These are phyloP conservation scores for Malassezia cuniculi DNA, from an alignment of 1,284 basidiomycete genomes.

Conservation along the genomic window DNA sequence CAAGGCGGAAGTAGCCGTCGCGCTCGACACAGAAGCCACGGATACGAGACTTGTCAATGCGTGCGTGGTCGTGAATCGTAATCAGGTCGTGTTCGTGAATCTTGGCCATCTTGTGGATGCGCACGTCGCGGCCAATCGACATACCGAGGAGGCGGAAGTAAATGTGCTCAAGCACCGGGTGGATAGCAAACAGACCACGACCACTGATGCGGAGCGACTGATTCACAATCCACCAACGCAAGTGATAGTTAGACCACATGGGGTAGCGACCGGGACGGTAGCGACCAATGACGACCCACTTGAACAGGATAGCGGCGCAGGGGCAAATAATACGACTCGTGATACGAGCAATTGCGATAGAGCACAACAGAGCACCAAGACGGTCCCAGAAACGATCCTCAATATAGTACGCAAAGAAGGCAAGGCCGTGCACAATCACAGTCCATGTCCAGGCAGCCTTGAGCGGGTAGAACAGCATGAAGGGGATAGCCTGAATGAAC, in stretches of 20 bases:
- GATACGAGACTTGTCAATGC: slow-evolving; percentile 42
- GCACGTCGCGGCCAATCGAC: slow-evolving; percentile 40
- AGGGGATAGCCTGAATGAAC: slow-evolving; percentile 36
- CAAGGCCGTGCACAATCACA: slow-evolving; percentile 42
- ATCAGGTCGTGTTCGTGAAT: slow-evolving; percentile 42
- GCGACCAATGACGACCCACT: slow-evolving; percentile 43
- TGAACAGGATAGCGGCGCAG: slow-evolving; percentile 43
- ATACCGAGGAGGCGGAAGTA: slow-evolving; percentile 44
- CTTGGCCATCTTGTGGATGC: slow-evolving; percentile 39
- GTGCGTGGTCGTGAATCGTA: slow-evolving; percentile 42
- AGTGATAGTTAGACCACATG: slow-evolving; percentile 45
- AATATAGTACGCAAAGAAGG: slow-evolving; percentile 44
- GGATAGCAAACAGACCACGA: slow-evolving; percentile 41
- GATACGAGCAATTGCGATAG: slow-evolving; percentile 38
- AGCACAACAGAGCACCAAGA: slow-evolving; percentile 38
- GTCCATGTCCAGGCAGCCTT: slow-evolving; percentile 46
- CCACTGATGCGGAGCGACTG: slow-evolving; percentile 43
- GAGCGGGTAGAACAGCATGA: slow-evolving; percentile 43
- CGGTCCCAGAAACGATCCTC: slow-evolving; percentile 44
- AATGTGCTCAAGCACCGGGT: slow-evolving; percentile 31
- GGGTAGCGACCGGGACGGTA: slow-evolving; percentile 43
- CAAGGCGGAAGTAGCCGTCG: slow-evolving; percentile 43
- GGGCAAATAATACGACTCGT: slow-evolving; percentile 45
- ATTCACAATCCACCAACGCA: slow-evolving; percentile 46
- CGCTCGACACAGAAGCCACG: slow-evolving; percentile 45